Percentiles rank a stretch among this genome's conserved stretches.
These are phyloP conservation scores for Biscogniauxia sp. DNA, from an alignment of 2,329 filamentous ascomycete species.

Conservation along the genomic window DNA sequence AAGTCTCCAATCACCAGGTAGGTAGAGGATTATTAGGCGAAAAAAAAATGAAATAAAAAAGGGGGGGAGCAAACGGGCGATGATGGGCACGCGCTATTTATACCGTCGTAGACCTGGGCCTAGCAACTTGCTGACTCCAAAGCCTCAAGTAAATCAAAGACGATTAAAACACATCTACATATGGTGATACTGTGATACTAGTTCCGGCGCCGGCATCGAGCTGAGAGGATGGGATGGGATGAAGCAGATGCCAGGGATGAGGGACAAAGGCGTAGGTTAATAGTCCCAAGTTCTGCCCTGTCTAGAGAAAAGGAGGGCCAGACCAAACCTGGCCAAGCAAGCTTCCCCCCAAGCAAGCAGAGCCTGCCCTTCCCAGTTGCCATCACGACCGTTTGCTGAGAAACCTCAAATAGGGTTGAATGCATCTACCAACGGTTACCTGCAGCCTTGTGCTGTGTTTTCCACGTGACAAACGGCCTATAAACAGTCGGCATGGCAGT, in stretches of 20 bases:
- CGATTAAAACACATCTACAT: conserved; percentile 1
- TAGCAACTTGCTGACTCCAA: conserved; percentile 10
- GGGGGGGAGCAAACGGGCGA: conserved; percentile 30
- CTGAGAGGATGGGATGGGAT: neutral
- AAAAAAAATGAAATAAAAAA: conserved; percentile 12
- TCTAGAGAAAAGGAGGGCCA: conserved; percentile 6
- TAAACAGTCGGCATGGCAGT: conserved; percentile 19
- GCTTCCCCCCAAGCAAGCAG: conserved; percentile 8
- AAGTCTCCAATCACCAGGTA: conserved; percentile 17
- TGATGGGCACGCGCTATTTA: conserved; percentile 26
- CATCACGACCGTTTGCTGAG: conserved; percentile 34
- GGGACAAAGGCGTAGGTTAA: neutral
- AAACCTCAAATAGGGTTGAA: conserved; percentile 37
- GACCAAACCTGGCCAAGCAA: conserved; percentile 12
- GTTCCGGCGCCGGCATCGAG: neutral
- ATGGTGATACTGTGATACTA: neutral
- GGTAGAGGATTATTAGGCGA: conserved; percentile 10
- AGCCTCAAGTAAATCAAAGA: conserved; percentile 8
- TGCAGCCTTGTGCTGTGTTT: conserved; percentile 36
- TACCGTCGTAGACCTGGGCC: conserved; percentile 20
- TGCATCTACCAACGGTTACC: conserved; percentile 35
- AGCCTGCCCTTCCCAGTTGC: conserved; percentile 8
- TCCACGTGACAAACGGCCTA: conserved; percentile 39
- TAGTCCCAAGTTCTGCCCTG: neutral
- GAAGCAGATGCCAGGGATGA: neutral